Base-by-base conservation (phyloP, 2,329 filamentous ascomycete genomes). In the Coccinonectria pachysandricola region DNA sequence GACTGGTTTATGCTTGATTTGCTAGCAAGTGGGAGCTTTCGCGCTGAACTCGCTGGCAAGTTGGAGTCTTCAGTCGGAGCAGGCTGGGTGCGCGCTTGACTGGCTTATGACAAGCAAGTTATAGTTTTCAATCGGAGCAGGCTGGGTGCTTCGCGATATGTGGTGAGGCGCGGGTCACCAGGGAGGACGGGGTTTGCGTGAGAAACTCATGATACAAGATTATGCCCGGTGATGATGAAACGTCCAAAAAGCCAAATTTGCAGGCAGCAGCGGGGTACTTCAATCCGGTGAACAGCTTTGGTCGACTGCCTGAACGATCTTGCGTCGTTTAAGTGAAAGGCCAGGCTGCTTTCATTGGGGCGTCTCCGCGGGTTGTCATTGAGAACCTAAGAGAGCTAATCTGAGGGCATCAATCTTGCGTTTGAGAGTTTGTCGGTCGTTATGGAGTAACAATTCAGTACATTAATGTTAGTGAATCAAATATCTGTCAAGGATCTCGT, bases 231-330 rank as follows among this genome's bases (percentile, higher is more conserved):
- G 64, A 68, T 68, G 64, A 68, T 56, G 42, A 49, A 60, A 50
- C 43, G 54, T 59, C 64, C 64, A 66, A 67, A 64, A 65, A 68
- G 64, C 64, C 64, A 68, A 68, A 68, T 63, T 68, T 67, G 63
- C 60, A 68, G 62, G 47, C 60, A 65, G 49, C 55, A 57, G 54
- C 53, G 42, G 38, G 22, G 24, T 31, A 31, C 36, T 30, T 32
- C 18, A 26, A 26, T 29, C 32, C 31, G 27, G n/a, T n/a, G n/a
- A n/a, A n/a, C n/a, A n/a, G n/a, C n/a, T n/a, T n/a, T n/a, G n/a
- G n/a, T n/a, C n/a, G n/a, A n/a, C n/a, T n/a, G n/a, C n/a, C n/a
- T n/a, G n/a, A n/a, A n/a, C n/a, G n/a, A n/a, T n/a, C n/a, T n/a
- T n/a, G n/a, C n/a, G n/a, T n/a, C n/a, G n/a, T n/a, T n/a, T n/a